Evolutionary conservation across 2,329 filamentous ascomycete species (phyloP), one percentile per base, ranked within the genome.

Genomic region (Colletotrichum acutatum): DNA sequence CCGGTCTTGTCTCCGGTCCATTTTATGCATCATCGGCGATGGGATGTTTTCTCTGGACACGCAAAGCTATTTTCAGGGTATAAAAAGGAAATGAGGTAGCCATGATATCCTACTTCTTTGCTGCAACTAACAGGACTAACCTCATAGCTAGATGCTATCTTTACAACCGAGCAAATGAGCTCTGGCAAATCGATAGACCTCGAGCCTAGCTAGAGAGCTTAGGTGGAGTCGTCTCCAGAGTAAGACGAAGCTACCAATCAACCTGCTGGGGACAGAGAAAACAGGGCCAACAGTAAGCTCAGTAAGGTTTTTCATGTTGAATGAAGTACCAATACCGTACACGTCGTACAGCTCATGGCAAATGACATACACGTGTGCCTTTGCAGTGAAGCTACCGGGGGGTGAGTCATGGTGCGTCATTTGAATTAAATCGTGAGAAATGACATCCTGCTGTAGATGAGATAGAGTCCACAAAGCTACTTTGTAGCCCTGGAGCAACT

Each of bases 341-440:
- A 42, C 32, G 46, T 49, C 49, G 37, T 28, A 14, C 30, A 14
- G 42, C 42, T 49, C 42, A n/a, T 19, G 42, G 42, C 22, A 66
- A 37, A 34, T 49, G 26, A 32, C 30, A 54, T 37, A 32, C 63
- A 46, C n/a, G 61, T 64, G 22, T 52, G n/a, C 5, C 42, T 64
- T 37, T 26, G 28, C 30, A 28, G 46, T 32, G 28, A 26, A 14
- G 30, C 46, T 52, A 54, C 54, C 42, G 19, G 24, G 9, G 32
- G 37, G 37, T 72, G 70, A 70, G 66, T 70, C 66, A 72, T 72
- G 60, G n/a, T 65, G 66, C 49, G 28, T 57, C 26, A 60, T 42
- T 64, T 54, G 59, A 54, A 28, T 70, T 54, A n/a, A 32, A 49
- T 37, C 30, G n/a, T 34, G 14, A 54, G 46, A 54, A 22, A 34